Evolutionary conservation across 2,329 filamentous ascomycete species (phyloP), one percentile per base, ranked within the genome.

Genomic region (Fusarium duplospermum): DNA sequence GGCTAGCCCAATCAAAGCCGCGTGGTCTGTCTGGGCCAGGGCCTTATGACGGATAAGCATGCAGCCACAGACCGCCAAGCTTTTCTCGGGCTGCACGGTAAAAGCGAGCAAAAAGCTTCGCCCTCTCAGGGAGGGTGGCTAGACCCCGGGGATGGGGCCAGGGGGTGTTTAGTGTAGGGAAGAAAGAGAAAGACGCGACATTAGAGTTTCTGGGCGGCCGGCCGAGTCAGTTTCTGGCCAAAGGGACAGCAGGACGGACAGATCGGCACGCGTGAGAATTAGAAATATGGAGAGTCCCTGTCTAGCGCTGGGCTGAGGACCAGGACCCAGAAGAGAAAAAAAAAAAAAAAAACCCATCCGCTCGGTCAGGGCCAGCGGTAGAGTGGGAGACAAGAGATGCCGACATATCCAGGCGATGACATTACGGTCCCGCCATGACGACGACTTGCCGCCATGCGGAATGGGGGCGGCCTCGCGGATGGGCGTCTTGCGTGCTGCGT

Each of bases 71-170:
- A 77, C 56, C 29, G 76, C 76, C 76, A 78, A 78, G 76, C 76
- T 78, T 78, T 77, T 69, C 50, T 69, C 69, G 67, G 75, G 72
- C 76, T 78, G 76, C 76, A 78, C 68, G 76, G 73, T 78, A 76
- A 73, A 76, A 78, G 57, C 69, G 62, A 63, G 70, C 64, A 67
- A 77, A 77, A 77, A 77, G 76, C 76, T 78, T 78, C 71, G 71
- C 73, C 56, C 36, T 56, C 50, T 64, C 59, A 62, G 52, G 69
- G 66, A 66, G 66, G 62, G 67, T 67, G 50, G 60, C 33, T 40
- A 45, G 42, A 50, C 45, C 24, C 16, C 42, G n/a, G 38, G 38
- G n/a, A 31, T 31, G 22, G 40, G 24, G 45, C 24, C 24, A 50
- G 45, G 45, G 45, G 58, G 42, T 47, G 42, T 14, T 33, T 33